phyloP scores from a whole-genome alignment of 345 rosid species.

The Salix caprea region DNA sequence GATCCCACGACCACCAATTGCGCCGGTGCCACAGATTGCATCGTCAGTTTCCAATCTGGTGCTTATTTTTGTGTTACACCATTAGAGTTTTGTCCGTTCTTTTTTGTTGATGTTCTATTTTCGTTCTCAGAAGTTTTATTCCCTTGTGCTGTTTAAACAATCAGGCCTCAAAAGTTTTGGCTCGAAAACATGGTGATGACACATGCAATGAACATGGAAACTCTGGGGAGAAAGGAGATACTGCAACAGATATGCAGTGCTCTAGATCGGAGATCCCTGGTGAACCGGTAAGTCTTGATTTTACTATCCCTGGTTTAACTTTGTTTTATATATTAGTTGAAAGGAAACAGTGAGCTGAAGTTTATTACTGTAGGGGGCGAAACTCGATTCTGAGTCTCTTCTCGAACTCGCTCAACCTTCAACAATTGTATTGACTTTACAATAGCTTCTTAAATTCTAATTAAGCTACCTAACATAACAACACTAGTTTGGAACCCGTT shows the following conservation, averaged over 20 bases:
- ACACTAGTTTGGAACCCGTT: background rate
- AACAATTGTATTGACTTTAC: constrained; percentile 25
- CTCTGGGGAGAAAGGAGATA: constrained; percentile 31
- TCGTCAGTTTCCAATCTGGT: constrained; percentile 81
- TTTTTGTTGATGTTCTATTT: constrained; percentile 4
- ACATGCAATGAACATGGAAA: constrained; percentile 17
- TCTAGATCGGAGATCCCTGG: constrained; percentile 40
- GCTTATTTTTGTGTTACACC: constrained; percentile 32
- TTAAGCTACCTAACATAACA: background rate
- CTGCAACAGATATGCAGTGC: constrained; percentile 29
- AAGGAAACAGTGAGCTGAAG: background rate
- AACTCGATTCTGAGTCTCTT: constrained; percentile 10
- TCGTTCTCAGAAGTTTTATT: constrained; percentile 14
- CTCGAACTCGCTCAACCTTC: constrained; percentile 19
- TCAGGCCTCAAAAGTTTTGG: constrained; percentile 56
- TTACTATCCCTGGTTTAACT: background rate
- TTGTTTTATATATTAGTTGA: background rate
- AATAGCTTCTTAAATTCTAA: constrained; percentile 1
- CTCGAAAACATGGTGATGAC: constrained; percentile 41
- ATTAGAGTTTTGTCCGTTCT: background rate
- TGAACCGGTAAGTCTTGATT: constrained; percentile 42
- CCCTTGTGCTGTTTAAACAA: constrained; percentile 16
- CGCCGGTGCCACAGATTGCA: constrained; percentile 47
- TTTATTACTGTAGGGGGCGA: constrained; percentile 17
- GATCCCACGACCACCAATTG: constrained; percentile 51